These are phyloP conservation scores for Epichloe gansuensis DNA, from an alignment of 2,329 filamentous ascomycete genomes.

Conservation along the genomic window DNA sequence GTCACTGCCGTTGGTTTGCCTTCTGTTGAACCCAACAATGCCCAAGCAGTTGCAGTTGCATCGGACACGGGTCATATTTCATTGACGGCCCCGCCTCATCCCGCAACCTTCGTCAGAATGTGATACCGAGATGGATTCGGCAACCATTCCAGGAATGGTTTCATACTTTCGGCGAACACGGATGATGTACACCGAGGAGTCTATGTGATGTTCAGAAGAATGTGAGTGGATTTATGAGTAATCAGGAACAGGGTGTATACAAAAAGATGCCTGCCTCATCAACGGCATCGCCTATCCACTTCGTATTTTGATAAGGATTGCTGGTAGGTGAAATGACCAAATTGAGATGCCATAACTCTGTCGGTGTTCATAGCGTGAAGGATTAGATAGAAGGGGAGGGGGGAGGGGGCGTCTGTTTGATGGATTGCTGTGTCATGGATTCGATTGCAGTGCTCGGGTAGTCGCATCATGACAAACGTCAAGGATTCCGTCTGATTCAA, in stretches of 20 bases:
- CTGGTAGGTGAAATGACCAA: background rate
- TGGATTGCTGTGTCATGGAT: background rate
- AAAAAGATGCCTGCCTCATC: background rate
- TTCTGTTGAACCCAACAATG: constrained; percentile 5
- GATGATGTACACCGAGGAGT: background rate
- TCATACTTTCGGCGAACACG: background rate
- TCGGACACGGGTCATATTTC: constrained; percentile 3
- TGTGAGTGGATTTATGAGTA: background rate
- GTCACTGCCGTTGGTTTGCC: constrained; percentile 5
- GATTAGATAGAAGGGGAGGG: too few relatives aligned
- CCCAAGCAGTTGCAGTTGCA: constrained; percentile 1
- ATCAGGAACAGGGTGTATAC: background rate
- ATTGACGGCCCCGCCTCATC: constrained; percentile 4
- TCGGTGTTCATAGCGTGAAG: background rate
- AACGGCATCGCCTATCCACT: background rate
- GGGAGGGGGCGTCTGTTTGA: background rate
- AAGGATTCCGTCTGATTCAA: background rate
- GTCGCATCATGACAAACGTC: constrained; percentile 5
- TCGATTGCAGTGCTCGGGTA: constrained; percentile 3
- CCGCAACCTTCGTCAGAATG: background rate
- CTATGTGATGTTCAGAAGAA: background rate
- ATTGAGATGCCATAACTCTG: background rate
- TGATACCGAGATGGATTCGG: constrained; percentile 4
- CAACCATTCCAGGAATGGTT: background rate
- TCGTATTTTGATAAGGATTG: background rate